phyloP scores from a whole-genome alignment of 2,329 filamentous ascomycete genomes.

The Pyrenophora graminea region DNA sequence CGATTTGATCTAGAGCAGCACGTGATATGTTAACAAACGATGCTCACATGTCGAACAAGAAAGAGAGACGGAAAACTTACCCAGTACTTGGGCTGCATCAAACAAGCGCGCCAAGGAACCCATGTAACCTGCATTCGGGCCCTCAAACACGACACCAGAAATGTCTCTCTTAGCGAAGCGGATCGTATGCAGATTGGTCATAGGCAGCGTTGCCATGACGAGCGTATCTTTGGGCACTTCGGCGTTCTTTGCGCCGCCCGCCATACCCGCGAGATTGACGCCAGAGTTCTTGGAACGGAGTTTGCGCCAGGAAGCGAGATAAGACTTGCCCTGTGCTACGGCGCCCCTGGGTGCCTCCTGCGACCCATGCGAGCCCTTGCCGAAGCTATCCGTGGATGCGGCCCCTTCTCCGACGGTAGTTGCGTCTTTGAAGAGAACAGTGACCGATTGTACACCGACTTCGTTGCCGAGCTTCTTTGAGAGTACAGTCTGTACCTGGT shows the following conservation, averaged over 20 bases:
- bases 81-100: constrained; percentile 88
- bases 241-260: constrained; percentile 32
- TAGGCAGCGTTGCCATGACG: constrained; percentile 58
- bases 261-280: constrained; percentile 55
- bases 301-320: constrained; percentile 86
- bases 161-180: constrained; percentile 74
- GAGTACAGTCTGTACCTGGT: constrained; percentile 78
- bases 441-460: constrained; percentile 78
- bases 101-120: constrained; percentile 84
- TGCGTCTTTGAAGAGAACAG: constrained; percentile 75
- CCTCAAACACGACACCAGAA: constrained; percentile 70
- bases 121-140: constrained; percentile 91
- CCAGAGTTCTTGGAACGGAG: constrained; percentile 84
- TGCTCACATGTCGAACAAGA: no score
- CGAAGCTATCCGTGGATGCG: constrained; percentile 27
- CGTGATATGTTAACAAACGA: constrained; percentile 8
- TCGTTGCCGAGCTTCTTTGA: constrained; percentile 89
- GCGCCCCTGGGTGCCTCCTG: constrained; percentile 41
- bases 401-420: constrained; percentile 42
- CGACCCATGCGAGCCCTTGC: constrained; percentile 35
- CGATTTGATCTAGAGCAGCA: constrained; percentile 76
- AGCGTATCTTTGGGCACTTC: constrained; percentile 61
- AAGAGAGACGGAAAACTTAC: constrained; percentile 58
- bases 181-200: constrained; percentile 76
- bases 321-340: constrained; percentile 63